Evolutionary conservation across 257 asterid genomes (phyloP), one percentile per base, ranked within the genome.

Genomic region (Solanum medicagineum): DNA sequence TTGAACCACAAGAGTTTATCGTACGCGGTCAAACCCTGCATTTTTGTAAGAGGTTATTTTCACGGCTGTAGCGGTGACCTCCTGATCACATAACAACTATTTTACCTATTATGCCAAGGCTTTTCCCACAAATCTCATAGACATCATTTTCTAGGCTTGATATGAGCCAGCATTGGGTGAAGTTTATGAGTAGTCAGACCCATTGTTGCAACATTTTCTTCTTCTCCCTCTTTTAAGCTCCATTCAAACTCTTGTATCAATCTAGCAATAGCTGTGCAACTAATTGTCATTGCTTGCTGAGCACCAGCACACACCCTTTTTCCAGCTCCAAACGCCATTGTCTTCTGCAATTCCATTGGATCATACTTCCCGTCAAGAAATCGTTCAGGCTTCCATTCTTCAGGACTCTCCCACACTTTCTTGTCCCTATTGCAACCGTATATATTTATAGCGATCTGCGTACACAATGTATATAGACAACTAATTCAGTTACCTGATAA

Each of bases 251-350:
- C 97, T 84, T 95, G 97, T n/a, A 95, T 93, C 19, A 95, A 85
- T 88, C 98, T 88, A 56, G 92, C 98, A 8, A 96, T 93, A 0
- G 97, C 88, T 16, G 87, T 26, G 83, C 99, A 95, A 3, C 94
- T 87, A 45, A 93, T 92, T 13, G 86, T 22, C 97, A 90, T 94
- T 14, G 98, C 99, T 84, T 95, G 98, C 45, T 90, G 94, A 24
- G 99, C 92, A 57, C 99, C 99, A 0, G 96, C 95, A 63, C 99
- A 95, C 1, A 85, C 95, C 86, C 98, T 89, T 87, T 92, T 96
- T 17, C 99, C 98, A 4, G 91, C 97, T 17, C 98, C 99, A 57
- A 96, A 96, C 1, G 98, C 91, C 92, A 94, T 92, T 0, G 97
- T 96, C 92, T 90, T 93, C 75, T 91, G 94, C 85, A 94, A 45